phyloP scores from a whole-genome alignment of 306 rosid genomes.

The Morella rubra region DNA sequence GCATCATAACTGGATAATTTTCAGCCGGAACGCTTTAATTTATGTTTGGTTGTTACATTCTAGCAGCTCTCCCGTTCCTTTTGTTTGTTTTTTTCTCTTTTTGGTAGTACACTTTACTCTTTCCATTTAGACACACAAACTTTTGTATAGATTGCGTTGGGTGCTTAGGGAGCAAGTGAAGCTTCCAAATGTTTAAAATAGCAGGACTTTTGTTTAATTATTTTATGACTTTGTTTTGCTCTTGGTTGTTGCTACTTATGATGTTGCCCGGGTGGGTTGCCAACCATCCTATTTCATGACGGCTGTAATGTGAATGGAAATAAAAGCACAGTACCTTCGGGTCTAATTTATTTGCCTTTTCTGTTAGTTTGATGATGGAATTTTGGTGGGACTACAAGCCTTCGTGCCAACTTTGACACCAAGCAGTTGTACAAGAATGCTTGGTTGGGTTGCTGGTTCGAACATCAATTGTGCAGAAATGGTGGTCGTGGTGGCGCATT shows the following conservation, averaged over 20 bases:
- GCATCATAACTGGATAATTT: slow-evolving; percentile 32
- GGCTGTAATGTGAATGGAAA: no score
- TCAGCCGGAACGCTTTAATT: slow-evolving; percentile 31
- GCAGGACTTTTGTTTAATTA: neutral
- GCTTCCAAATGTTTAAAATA: slow-evolving; percentile 2
- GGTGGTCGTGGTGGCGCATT: no score
- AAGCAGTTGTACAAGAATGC: no score
- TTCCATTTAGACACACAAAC: slow-evolving; percentile 17
- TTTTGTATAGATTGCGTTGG: slow-evolving; percentile 37
- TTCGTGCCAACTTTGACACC: neutral
- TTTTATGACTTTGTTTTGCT: no score
- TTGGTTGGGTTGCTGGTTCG: neutral
- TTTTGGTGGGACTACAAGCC: no score
- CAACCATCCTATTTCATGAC: no score
- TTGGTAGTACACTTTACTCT: slow-evolving; percentile 10
- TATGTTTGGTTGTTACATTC: slow-evolving; percentile 30
- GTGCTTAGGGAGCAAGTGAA: slow-evolving; percentile 14
- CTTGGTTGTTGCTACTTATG: neutral
- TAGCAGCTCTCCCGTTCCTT: slow-evolving; percentile 11
- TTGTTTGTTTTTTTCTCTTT: neutral
- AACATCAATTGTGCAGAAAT: neutral
- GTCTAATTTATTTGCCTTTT: no score
- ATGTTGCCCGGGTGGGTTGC: no score
- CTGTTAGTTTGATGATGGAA: no score
- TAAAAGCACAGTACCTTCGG: no score